A percentile compares a stretch with the other conserved stretches of the same genome.
Conservation (phyloP, 768 basidiomycete genomes). For the Xerocomellus dryophilus region DNA sequence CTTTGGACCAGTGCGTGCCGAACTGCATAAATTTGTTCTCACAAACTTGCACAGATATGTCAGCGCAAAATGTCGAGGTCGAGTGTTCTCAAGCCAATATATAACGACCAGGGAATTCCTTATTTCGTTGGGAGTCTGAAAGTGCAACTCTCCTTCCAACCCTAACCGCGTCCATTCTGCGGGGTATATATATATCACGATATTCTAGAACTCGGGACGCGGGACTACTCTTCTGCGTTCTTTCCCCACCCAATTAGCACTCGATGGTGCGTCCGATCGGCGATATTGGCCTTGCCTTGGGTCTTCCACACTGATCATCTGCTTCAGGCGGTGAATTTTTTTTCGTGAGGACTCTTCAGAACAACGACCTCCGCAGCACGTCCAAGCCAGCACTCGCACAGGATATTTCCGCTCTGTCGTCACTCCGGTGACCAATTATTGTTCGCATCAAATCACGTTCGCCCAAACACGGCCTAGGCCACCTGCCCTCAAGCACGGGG, state of each 20-base stretch:
- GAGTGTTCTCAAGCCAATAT: too few relatives aligned
- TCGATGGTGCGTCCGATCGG: neutral
- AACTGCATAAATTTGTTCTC: too few relatives aligned
- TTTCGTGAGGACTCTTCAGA: neutral
- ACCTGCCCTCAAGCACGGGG: constrained; percentile 1
- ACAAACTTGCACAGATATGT: too few relatives aligned
- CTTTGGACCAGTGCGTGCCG: too few relatives aligned
- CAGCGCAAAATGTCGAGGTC: too few relatives aligned
- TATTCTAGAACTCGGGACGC: neutral
- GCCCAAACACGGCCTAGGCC: neutral
- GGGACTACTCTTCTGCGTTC: neutral
- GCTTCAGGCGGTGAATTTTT: neutral
- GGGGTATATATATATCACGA: neutral
- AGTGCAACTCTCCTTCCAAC: too few relatives aligned
- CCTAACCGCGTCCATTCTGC: neutral
- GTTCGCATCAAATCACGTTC: neutral
- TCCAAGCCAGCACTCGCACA: too few relatives aligned
- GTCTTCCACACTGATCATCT: neutral
- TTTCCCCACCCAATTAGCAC: neutral
- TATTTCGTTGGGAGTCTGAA: too few relatives aligned
- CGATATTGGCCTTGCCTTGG: neutral
- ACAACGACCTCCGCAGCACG: neutral
- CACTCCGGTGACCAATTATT: neutral
- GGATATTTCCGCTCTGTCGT: neutral
- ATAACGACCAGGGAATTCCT: too few relatives aligned